Conservation (phyloP, 2,329 filamentous ascomycete species). For the Dryadomyces sulphureus region DNA sequence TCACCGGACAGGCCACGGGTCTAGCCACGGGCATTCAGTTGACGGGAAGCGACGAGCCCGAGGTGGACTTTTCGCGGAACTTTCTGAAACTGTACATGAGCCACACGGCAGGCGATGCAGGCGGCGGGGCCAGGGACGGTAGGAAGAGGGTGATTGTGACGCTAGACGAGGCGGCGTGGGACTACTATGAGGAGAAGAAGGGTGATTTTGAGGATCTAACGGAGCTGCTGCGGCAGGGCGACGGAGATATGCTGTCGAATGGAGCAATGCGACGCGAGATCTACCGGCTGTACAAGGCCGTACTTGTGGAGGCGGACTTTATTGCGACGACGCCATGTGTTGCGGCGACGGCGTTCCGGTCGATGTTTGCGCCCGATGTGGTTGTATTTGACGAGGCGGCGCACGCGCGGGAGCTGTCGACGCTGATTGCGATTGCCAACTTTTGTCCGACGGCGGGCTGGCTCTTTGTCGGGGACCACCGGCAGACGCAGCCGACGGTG, state of each 20-base stretch:
- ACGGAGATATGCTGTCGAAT: conserved; percentile 11
- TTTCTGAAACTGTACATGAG: conserved; percentile 21
- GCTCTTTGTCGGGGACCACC: conserved; percentile 31
- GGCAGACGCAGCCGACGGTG: conserved; percentile 28
- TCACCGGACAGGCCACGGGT: too few relatives aligned
- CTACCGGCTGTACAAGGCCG: conserved; percentile 22
- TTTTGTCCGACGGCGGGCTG: conserved; percentile 24
- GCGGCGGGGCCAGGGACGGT: neutral
- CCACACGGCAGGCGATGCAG: neutral
- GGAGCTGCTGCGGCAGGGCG: conserved; percentile 19
- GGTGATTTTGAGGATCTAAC: conserved; percentile 20
- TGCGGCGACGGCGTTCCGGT: conserved; percentile 21
- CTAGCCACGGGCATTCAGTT: too few relatives aligned
- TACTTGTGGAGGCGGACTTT: conserved; percentile 25
- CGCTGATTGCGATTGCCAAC: conserved; percentile 27
- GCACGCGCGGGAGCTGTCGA: conserved; percentile 29
- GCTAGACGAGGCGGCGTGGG: conserved; percentile 28
- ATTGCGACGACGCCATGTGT: conserved; percentile 31
- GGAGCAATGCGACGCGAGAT: conserved; percentile 14
- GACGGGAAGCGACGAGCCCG: conserved; percentile 1
- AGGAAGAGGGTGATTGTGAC: conserved; percentile 17
- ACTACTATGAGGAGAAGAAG: conserved; percentile 21
- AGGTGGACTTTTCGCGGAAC: conserved; percentile 14
- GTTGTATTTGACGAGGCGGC: conserved; percentile 66
- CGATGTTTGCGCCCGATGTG: conserved; percentile 62